Evolutionary conservation across 345 rosid species (phyloP).

Genomic region (Anacardium occidentale): DNA sequence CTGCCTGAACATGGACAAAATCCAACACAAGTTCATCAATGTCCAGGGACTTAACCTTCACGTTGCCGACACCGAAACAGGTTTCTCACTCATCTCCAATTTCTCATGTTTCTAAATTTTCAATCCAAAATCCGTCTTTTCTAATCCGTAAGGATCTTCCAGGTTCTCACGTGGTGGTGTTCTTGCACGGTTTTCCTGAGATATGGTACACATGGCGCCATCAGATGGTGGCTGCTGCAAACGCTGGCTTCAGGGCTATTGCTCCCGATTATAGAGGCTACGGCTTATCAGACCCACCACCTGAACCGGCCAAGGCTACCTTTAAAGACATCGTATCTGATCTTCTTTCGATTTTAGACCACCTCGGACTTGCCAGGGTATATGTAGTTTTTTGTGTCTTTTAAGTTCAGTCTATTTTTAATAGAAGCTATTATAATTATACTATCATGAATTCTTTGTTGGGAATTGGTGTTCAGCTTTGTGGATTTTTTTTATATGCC

Average conservation of each 20-base stretch:
- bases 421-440: too few relatives aligned
- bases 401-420: too few relatives aligned
- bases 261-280: constrained; percentile 59
- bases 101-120: too few relatives aligned
- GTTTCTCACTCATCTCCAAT: background rate
- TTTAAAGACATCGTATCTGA: constrained; percentile 35
- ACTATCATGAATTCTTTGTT: background rate
- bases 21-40: constrained; percentile 37
- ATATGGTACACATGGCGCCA: constrained; percentile 69
- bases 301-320: constrained; percentile 43
- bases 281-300: constrained; percentile 49
- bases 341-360: constrained; percentile 41
- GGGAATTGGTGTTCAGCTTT: background rate
- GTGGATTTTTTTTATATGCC: background rate
- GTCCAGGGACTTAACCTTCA: constrained; percentile 43
- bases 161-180: constrained; percentile 42
- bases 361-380: constrained; percentile 43
- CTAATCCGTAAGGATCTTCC: background rate
- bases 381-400: background rate
- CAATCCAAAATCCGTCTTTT: background rate
- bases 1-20: constrained; percentile 36
- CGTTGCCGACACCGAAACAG: constrained; percentile 45
- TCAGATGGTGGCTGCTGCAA: constrained; percentile 52
- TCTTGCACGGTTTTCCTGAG: constrained; percentile 68
- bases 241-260: constrained; percentile 43